Base-by-base conservation (phyloP, 2,329 filamentous ascomycete genomes). In the Cryphonectria radicalis region DNA sequence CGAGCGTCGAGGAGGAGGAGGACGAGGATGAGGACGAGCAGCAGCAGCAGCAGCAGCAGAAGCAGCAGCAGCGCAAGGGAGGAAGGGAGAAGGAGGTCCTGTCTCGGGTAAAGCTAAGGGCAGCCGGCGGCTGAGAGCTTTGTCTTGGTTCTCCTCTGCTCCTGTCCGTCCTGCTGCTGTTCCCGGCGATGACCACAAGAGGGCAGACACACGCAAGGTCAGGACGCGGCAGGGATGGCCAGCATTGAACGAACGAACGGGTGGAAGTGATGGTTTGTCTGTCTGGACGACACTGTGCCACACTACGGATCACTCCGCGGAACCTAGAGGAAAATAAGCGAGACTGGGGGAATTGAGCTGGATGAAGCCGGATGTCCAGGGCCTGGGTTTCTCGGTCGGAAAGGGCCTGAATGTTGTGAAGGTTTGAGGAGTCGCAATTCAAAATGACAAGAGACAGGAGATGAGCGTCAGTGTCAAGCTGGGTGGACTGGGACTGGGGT, bases 371-470 rank as follows among this genome's bases (percentile, higher is more conserved):
- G 55, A 28, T 8, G 66, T 46, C 66, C 66, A 60, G 66, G 66
- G 53, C 42, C 55, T 59, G 55, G 55, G 55, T 59, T 32, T 32
- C 32, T 32, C 22, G 22, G 46, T 53, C 64, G 63, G 50, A 42
- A 42, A 57, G 55, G 55, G 55, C 28, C 55, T 50, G 59, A n/a
- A 22, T 40, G 59, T 40, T 19, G 35, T 19, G 55, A 59, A 32
- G 10, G 55, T 59, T 59, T 59, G 55, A 71, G 69, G 66, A 71
- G 69, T 68, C 69, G 69, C 69, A 71, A 71, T 68, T 68, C 69
- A 71, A 71, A 73, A 69, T 71, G 63, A 69, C 72, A 69, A 50
- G 46, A 50, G 66, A 57, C 66, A 71, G 72, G 69, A 67, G 69
- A 73, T 73, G 72, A 71, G 72, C 69, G 72, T 63, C 59, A 63